Conservation (phyloP, 1,139 yeast species). For the Yamadazyma pseudoaaseri region DNA sequence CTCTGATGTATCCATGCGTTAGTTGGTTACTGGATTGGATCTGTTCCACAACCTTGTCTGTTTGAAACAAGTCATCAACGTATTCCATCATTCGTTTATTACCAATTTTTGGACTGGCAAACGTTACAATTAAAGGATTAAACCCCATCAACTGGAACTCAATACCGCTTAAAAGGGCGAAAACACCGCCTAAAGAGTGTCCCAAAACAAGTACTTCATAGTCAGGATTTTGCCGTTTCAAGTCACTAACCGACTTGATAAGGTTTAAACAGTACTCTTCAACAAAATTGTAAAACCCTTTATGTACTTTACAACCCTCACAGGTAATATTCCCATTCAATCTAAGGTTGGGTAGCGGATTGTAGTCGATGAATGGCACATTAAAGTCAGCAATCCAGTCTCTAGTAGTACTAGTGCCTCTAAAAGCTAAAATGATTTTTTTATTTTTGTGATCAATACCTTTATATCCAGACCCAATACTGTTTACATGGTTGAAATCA, state of each 20-base stretch:
- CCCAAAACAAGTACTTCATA: slow-evolving; percentile 58
- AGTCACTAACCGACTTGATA: slow-evolving; percentile 26
- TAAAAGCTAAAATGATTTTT: slow-evolving; percentile 43
- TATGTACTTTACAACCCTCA: slow-evolving; percentile 55
- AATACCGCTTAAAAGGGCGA: slow-evolving; percentile 60
- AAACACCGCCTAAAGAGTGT: slow-evolving; percentile 75
- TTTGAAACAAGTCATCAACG: slow-evolving; percentile 51
- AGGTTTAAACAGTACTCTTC: slow-evolving; percentile 38
- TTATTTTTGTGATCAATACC: slow-evolving; percentile 39
- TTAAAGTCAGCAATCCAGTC: slow-evolving; percentile 62
- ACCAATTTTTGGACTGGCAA: slow-evolving; percentile 64
- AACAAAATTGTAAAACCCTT: slow-evolving; percentile 52
- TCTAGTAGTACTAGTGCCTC: slow-evolving; percentile 56
- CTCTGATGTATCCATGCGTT: slow-evolving; percentile 41
- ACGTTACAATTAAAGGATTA: slow-evolving; percentile 52
- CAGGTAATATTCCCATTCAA: slow-evolving; percentile 23
- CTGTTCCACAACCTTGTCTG: slow-evolving; percentile 21
- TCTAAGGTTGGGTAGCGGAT: slow-evolving; percentile 28
- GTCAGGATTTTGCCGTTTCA: slow-evolving; percentile 36
- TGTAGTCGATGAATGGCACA: slow-evolving; percentile 37
- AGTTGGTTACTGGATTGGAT: slow-evolving; percentile 15
- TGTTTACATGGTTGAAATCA: slow-evolving; percentile 38
- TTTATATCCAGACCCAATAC: slow-evolving; percentile 53
- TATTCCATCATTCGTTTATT: slow-evolving; percentile 48
- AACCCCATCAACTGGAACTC: slow-evolving; percentile 54